Percentiles rank a stretch among this genome's conserved stretches.
Conservation (phyloP, 208 protist species). For the Leishmania arabica region DNA sequence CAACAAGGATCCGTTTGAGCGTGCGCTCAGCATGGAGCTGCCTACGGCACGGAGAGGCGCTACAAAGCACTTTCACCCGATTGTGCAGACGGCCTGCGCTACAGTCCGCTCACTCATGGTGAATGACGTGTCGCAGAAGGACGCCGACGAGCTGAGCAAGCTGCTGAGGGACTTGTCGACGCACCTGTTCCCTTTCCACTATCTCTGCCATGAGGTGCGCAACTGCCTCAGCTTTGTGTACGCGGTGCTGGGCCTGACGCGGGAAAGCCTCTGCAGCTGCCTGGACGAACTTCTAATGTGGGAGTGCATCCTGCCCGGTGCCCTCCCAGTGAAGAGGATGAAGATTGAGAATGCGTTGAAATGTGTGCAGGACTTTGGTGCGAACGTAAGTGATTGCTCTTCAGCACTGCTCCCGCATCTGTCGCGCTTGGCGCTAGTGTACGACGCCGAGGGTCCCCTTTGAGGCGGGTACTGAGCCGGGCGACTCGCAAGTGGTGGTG, state of each 20-base stretch:
- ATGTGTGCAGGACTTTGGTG: slow-evolving; percentile 32
- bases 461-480: not conserved
- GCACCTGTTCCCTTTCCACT: slow-evolving; percentile 81
- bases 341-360: slow-evolving; percentile 76
- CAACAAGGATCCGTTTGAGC: slow-evolving; percentile 58
- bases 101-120: slow-evolving; percentile 43
- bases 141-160: slow-evolving; percentile 42
- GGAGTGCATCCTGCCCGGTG: slow-evolving; percentile 80
- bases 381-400: not conserved
- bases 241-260: slow-evolving; percentile 54
- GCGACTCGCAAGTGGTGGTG: not conserved
- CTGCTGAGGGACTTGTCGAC: slow-evolving; percentile 45
- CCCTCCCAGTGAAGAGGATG: slow-evolving; percentile 79
- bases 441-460: slow-evolving; percentile 42
- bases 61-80: slow-evolving; percentile 46
- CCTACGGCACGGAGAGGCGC: slow-evolving; percentile 26
- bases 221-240: slow-evolving; percentile 86
- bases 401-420: slow-evolving; percentile 50
- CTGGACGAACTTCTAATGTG: slow-evolving; percentile 82
- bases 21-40: slow-evolving; percentile 42
- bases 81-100: slow-evolving; percentile 55
- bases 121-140: slow-evolving; percentile 34
- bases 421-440: slow-evolving; percentile 46
- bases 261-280: slow-evolving; percentile 51
- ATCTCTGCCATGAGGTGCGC: slow-evolving; percentile 80